Evolutionary conservation across 2,329 filamentous ascomycete genomes (phyloP).

Genomic region (Talaromyces sp.): DNA sequence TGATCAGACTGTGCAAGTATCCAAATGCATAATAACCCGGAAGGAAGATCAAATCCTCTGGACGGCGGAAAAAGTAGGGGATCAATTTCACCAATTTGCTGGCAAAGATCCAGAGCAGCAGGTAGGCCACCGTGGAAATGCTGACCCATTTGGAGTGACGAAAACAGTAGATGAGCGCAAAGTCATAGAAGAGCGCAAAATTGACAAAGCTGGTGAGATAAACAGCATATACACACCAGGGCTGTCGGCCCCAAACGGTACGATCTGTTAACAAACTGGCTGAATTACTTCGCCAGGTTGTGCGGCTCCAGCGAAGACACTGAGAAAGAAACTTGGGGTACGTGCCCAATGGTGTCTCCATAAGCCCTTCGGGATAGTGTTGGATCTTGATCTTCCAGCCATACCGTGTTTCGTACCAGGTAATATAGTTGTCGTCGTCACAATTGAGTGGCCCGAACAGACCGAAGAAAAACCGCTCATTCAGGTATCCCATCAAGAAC

Average conservation of each 20-base stretch:
- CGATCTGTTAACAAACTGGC: constrained; percentile 46
- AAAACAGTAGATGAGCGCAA: constrained; percentile 40
- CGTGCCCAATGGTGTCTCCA: constrained; percentile 56
- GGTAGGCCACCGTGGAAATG: constrained; percentile 13
- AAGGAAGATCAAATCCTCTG: constrained; percentile 53
- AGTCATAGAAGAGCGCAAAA: constrained; percentile 57
- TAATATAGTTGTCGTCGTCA: constrained; percentile 63
- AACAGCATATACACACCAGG: constrained; percentile 58
- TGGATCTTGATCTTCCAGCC: constrained; percentile 59
- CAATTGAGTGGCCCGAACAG: constrained; percentile 49
- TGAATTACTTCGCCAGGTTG: constrained; percentile 58
- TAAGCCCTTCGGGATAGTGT: constrained; percentile 46
- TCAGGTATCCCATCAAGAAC: constrained; percentile 48
- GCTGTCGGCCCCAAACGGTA: constrained; percentile 45
- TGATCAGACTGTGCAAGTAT: constrained; percentile 60
- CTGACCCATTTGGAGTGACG: constrained; percentile 23
- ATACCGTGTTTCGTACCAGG: constrained; percentile 52
- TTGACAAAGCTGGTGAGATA: constrained; percentile 57
- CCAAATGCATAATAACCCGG: constrained; percentile 54
- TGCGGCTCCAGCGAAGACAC: constrained; percentile 58
- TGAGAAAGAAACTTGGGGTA: constrained; percentile 54
- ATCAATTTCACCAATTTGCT: constrained; percentile 60
- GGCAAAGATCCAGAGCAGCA: constrained; percentile 51
- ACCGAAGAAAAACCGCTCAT: constrained; percentile 54
- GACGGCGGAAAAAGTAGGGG: constrained; percentile 53